Conservation (phyloP, 2,329 filamentous ascomycete genomes). For the Diaporthe vexans region DNA sequence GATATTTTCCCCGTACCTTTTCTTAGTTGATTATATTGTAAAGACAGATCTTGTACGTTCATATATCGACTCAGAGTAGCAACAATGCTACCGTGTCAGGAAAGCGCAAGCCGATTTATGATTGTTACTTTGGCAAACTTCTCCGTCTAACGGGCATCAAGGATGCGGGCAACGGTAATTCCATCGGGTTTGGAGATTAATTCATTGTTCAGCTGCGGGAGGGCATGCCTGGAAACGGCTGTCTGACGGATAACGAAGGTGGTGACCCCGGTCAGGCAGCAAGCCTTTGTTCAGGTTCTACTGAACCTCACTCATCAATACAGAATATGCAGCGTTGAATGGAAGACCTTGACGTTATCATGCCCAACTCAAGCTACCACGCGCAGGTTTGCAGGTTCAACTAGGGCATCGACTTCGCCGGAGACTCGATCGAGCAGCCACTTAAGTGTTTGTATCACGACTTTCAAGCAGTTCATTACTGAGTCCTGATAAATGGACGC, state of each 20-base stretch:
- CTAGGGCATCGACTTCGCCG: background rate
- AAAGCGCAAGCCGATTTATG: background rate
- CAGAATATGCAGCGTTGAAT: no score
- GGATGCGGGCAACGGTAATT: background rate
- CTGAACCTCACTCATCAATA: background rate
- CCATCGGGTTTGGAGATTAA: no score
- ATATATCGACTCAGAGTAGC: background rate
- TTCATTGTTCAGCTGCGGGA: constrained; percentile 5
- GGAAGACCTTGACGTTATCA: background rate
- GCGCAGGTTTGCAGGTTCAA: background rate
- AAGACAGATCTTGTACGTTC: background rate
- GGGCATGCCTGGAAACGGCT: background rate
- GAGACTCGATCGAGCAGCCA: background rate
- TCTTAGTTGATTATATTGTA: background rate
- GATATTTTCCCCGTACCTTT: no score
- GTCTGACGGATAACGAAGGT: background rate
- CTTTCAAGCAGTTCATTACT: background rate
- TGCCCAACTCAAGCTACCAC: background rate
- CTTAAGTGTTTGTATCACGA: background rate
- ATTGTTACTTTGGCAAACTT: background rate
- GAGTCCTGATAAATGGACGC: background rate
- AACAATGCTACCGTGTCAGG: background rate
- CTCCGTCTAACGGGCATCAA: background rate
- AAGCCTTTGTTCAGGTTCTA: background rate
- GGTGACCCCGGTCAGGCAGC: background rate